A percentile compares a stretch with the other conserved stretches of the same genome.
Evolutionary conservation across 257 asterid genomes (phyloP).

Genomic region (Thymus quinquecostatus): DNA sequence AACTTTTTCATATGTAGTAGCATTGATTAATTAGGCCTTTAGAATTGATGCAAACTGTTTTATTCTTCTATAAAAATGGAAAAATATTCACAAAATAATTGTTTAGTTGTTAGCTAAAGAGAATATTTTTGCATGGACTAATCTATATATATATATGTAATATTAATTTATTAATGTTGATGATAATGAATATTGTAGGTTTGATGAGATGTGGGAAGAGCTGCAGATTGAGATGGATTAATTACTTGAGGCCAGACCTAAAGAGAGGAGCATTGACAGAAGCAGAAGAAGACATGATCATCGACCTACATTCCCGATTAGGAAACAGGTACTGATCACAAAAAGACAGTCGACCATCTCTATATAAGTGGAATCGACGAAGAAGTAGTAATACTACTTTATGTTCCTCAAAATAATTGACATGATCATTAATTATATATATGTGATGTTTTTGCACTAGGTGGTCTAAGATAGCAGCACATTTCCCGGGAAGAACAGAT

Average conservation of each 20-base stretch:
- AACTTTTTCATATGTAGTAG: too few species aligned
- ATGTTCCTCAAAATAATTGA: too few species aligned
- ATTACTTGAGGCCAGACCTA: constrained; percentile 80
- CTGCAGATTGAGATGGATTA: constrained; percentile 88
- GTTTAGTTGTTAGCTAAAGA: too few species aligned
- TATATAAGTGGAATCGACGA: too few species aligned
- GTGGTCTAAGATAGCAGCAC: constrained; percentile 92
- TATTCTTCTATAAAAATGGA: neutral
- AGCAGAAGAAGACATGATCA: constrained; percentile 82
- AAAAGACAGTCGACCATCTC: too few species aligned
- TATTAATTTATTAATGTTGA: neutral
- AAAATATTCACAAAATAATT: too few species aligned
- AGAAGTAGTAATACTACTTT: too few species aligned
- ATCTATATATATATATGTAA: neutral
- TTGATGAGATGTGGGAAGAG: constrained; percentile 90
- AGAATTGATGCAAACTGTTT: too few species aligned
- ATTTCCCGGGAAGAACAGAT: constrained; percentile 51
- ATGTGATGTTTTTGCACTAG: constrained; percentile 31
- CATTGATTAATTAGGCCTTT: too few species aligned
- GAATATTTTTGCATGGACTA: neutral
- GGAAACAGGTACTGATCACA: constrained; percentile 59
- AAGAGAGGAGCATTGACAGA: constrained; percentile 84
- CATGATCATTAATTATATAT: too few species aligned
- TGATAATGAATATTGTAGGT: constrained; percentile 40
- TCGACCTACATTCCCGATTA: constrained; percentile 73